These are phyloP conservation scores for Arachis stenosperma DNA, from an alignment of 306 rosid species.

Conservation along the genomic window DNA sequence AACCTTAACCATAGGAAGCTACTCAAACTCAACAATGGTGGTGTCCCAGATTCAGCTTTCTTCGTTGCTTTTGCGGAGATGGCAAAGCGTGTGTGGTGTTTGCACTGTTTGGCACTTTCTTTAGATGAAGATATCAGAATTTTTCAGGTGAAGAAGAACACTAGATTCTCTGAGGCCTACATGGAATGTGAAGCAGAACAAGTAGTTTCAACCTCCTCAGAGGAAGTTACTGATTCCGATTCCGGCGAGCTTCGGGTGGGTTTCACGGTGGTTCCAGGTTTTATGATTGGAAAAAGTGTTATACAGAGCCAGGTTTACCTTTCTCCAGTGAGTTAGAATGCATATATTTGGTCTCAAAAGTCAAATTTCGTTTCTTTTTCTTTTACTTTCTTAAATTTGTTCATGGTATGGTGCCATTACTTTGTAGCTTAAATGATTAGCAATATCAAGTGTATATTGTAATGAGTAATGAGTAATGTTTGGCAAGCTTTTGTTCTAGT, in stretches of 20 bases:
- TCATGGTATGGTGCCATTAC: background rate
- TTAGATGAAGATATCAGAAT: slow-evolving; percentile 50
- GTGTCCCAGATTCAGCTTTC: slow-evolving; percentile 76
- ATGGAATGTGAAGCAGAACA: slow-evolving; percentile 60
- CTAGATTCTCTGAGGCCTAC: slow-evolving; percentile 73
- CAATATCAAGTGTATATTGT: slow-evolving; percentile 32
- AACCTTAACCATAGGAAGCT: slow-evolving; percentile 78
- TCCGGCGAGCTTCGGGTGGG: slow-evolving; percentile 50
- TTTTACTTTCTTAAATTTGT: background rate
- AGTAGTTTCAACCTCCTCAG: slow-evolving; percentile 15
- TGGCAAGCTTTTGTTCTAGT: background rate
- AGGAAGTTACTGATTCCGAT: slow-evolving; percentile 31
- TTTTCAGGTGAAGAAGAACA: slow-evolving; percentile 60
- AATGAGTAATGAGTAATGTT: background rate
- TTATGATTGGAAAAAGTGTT: slow-evolving; percentile 61
- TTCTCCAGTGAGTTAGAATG: slow-evolving; percentile 43
- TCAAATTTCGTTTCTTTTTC: background rate
- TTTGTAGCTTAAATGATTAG: background rate
- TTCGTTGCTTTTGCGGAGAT: slow-evolving; percentile 77
- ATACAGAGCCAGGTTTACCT: slow-evolving; percentile 69
- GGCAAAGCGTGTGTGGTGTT: slow-evolving; percentile 78
- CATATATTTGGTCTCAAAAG: slow-evolving; percentile 10
- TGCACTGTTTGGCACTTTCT: slow-evolving; percentile 71
- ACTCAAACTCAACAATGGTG: slow-evolving; percentile 50
- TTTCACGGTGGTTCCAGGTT: slow-evolving; percentile 77